Percentiles rank a stretch among this genome's conserved stretches.
Evolutionary conservation across 164 flowering plant species (phyloP).

Genomic region (Liriodendron chinense): DNA sequence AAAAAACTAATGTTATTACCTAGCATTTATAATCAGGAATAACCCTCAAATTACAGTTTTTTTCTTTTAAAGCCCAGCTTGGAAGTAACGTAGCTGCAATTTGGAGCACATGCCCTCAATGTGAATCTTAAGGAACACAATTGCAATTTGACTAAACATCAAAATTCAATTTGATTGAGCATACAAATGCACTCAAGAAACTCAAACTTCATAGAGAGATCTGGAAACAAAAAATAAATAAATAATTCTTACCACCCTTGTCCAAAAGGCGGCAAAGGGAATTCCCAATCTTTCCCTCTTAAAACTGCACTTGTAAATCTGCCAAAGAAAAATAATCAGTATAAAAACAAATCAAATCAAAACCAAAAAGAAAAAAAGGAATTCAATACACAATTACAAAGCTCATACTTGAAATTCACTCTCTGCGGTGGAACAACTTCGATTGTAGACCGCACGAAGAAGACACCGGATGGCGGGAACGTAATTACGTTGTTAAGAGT

Average conservation of each 20-base stretch:
- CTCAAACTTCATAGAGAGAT: not conserved
- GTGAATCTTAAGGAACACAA: too few species aligned
- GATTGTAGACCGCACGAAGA: slow-evolving; percentile 79
- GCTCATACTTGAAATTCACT: slow-evolving; percentile 70
- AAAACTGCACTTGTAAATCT: slow-evolving; percentile 92
- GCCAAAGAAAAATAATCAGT: not conserved
- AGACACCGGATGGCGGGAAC: slow-evolving; percentile 86
- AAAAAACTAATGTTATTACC: too few species aligned
- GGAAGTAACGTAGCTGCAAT: too few species aligned
- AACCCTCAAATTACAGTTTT: too few species aligned
- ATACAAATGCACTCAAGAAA: too few species aligned
- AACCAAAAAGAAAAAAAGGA: not conserved
- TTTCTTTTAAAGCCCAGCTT: too few species aligned
- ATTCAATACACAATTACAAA: not conserved
- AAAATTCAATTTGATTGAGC: too few species aligned
- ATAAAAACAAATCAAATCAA: not conserved
- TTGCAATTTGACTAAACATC: too few species aligned
- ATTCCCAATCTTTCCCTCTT: slow-evolving; percentile 74
- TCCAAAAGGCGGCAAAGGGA: slow-evolving; percentile 95
- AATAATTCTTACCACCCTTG: slow-evolving; percentile 78
- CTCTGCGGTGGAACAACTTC: slow-evolving; percentile 71
- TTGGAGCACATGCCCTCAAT: too few species aligned
- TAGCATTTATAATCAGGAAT: too few species aligned
- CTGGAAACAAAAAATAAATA: not conserved
- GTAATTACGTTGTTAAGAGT: slow-evolving; percentile 79